Conservation (phyloP, 2,329 filamentous ascomycete genomes). For the Monilinia vaccinii-corymbosi region DNA sequence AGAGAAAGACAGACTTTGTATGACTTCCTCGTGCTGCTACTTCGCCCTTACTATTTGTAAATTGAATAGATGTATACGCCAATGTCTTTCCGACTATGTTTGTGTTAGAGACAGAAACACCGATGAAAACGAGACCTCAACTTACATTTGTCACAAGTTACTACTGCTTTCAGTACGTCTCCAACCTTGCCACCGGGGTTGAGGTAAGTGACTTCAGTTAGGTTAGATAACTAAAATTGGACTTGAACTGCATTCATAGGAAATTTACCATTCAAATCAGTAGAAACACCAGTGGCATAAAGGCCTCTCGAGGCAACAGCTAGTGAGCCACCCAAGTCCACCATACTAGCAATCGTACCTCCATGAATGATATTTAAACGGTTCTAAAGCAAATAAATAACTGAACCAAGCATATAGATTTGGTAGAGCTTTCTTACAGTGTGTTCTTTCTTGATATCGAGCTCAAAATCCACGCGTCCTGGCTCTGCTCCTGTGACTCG, state of each 20-base stretch:
- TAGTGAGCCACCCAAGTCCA: constrained; percentile 56
- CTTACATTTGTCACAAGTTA: constrained; percentile 52
- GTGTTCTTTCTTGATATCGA: constrained; percentile 66
- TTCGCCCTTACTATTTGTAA: constrained; percentile 49
- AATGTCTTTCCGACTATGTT: constrained; percentile 51
- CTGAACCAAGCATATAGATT: background rate
- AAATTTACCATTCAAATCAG: constrained; percentile 49
- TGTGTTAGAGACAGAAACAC: background rate
- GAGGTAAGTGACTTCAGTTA: constrained; percentile 50
- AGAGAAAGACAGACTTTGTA: constrained; percentile 43
- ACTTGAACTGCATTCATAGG: background rate
- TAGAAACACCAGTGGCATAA: constrained; percentile 55
- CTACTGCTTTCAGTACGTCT: constrained; percentile 46
- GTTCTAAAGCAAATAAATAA: constrained; percentile 43
- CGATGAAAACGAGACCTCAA: background rate
- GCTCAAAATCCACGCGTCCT: constrained; percentile 65
- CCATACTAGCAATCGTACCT: constrained; percentile 69
- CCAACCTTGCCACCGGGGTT: constrained; percentile 48
- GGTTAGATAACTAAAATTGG: background rate
- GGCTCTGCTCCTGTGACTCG: constrained; percentile 54
- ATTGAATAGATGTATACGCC: constrained; percentile 51
- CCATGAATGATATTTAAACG: constrained; percentile 69
- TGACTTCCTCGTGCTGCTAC: constrained; percentile 55
- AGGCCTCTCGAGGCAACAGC: constrained; percentile 56
- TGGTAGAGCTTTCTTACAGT: constrained; percentile 45